Percentiles rank a stretch among this genome's conserved stretches.
Evolutionary conservation across 768 basidiomycete genomes (phyloP).

Genomic region (Cystofilobasidium bisporidii): DNA sequence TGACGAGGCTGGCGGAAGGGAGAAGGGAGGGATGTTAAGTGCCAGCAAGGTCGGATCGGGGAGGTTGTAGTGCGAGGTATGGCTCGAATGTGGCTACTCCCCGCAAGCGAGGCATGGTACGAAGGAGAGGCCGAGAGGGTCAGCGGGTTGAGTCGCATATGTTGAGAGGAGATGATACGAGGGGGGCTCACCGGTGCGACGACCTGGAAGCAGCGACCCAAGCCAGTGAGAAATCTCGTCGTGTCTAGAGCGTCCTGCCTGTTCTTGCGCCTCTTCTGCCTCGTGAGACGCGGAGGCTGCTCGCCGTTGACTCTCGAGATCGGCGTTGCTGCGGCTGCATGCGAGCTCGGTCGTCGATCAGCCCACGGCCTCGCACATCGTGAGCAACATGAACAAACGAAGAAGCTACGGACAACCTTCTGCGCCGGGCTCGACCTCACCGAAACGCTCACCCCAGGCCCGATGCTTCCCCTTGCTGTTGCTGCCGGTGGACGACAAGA

Average conservation of each 20-base stretch:
- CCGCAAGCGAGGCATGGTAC: too few species aligned
- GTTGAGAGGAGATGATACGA: not conserved
- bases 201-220: not conserved
- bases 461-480: too few species aligned
- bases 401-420: too few species aligned
- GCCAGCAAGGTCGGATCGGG: not conserved
- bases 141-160: not conserved
- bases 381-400: too few species aligned
- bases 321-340: too few species aligned
- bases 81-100: not conserved
- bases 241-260: not conserved
- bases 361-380: too few species aligned
- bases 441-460: not conserved
- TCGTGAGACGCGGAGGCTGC: too few species aligned
- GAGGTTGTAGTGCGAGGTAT: not conserved
- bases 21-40: not conserved
- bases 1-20: not conserved
- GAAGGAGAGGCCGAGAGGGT: too few species aligned
- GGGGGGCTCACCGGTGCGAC: not conserved
- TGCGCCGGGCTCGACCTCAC: not conserved
- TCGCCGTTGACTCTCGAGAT: too few species aligned
- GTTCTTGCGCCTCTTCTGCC: not conserved
- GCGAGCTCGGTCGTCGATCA: too few species aligned
- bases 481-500: not conserved
- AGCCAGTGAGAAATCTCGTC: not conserved